Percentiles rank a stretch among this genome's conserved stretches.
These are phyloP conservation scores for Candida dajiaensis DNA, from an alignment of 805 yeast species.

Conservation along the genomic window DNA sequence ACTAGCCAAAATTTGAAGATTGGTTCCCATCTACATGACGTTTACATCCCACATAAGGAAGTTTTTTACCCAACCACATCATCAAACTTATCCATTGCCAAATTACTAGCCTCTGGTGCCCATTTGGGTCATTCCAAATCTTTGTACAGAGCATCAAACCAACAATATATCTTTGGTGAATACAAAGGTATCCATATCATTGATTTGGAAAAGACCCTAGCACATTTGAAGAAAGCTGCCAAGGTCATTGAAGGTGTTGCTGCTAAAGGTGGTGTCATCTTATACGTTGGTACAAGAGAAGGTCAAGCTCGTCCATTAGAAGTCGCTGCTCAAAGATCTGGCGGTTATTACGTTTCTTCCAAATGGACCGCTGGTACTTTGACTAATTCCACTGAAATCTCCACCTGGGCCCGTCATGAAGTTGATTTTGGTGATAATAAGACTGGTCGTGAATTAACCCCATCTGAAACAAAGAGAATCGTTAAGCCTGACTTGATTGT, in stretches of 20 bases:
- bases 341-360: conserved; percentile 75
- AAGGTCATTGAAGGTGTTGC: conserved; percentile 80
- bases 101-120: conserved; percentile 84
- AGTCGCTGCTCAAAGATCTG: conserved; percentile 69
- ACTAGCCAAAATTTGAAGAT: conserved; percentile 44
- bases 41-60: conserved; percentile 67
- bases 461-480: conserved; percentile 43
- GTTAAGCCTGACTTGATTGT: conserved; percentile 88
- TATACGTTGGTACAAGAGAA: conserved; percentile 79
- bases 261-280: conserved; percentile 75
- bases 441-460: conserved; percentile 52
- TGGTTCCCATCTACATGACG: conserved; percentile 58
- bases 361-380: conserved; percentile 96
- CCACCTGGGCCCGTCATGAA: conserved; percentile 62
- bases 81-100: conserved; percentile 56
- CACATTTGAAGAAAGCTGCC: conserved; percentile 74
- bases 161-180: conserved; percentile 81
- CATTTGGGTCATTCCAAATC: conserved; percentile 90
- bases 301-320: conserved; percentile 72
- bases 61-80: conserved; percentile 52
- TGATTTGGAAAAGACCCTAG: conserved; percentile 78
- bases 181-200: conserved; percentile 90
- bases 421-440: conserved; percentile 68
- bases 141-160: conserved; percentile 73
- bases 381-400: conserved; percentile 72